These are phyloP conservation scores for Diaporthe caulivora DNA, from an alignment of 2,329 filamentous ascomycete species.

Conservation along the genomic window DNA sequence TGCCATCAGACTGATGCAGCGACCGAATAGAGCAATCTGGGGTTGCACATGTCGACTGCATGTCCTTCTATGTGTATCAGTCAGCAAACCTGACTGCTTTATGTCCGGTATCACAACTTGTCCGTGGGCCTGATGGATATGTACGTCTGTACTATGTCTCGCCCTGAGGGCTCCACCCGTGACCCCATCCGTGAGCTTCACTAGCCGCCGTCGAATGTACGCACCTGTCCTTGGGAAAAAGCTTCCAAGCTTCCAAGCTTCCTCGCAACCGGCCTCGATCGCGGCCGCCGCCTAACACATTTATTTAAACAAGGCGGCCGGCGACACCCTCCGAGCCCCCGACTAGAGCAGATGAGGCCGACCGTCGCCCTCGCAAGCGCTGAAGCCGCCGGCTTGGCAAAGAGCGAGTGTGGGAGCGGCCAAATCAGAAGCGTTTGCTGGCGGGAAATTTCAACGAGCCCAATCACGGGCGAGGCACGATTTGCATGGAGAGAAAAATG, in stretches of 20 bases:
- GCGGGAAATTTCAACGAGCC: constrained; percentile 6
- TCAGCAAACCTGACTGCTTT: constrained; percentile 2
- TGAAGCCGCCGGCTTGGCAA: constrained; percentile 21
- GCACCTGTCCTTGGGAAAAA: background rate
- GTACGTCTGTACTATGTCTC: background rate
- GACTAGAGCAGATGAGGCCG: background rate
- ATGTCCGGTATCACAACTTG: background rate
- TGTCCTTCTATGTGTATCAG: background rate
- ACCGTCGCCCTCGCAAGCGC: constrained; percentile 3
- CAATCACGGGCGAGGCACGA: constrained; percentile 23
- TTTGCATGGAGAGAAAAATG: background rate
- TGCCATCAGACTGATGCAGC: background rate
- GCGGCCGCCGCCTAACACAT: constrained; percentile 12
- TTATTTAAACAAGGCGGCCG: constrained; percentile 9
- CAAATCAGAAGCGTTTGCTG: background rate
- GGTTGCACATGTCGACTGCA: constrained; percentile 3
- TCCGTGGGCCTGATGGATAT: too few relatives aligned
- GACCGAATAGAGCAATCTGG: background rate
- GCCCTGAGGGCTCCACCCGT: background rate
- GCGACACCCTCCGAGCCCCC: background rate
- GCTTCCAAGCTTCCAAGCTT: background rate
- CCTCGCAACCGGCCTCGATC: background rate
- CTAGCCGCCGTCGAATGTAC: constrained; percentile 19
- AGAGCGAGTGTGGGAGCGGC: background rate
- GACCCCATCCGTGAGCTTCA: background rate